phyloP scores from a whole-genome alignment of 2,329 filamentous ascomycete genomes.

The Aspergillus ustus region DNA sequence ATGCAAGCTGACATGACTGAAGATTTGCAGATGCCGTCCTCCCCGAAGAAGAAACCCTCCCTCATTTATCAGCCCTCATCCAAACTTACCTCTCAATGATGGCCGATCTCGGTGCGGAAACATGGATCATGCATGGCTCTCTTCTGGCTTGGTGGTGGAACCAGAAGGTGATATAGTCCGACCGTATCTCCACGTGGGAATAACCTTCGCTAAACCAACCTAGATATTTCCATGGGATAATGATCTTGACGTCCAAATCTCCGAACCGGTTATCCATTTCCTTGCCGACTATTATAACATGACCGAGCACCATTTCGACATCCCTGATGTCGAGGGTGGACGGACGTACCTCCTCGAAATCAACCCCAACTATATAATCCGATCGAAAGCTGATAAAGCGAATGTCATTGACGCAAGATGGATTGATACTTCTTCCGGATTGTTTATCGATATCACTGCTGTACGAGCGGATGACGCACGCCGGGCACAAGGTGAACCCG shows the following conservation, averaged over 20 bases:
- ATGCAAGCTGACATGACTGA: slow-evolving; percentile 21
- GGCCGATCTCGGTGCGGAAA: slow-evolving; percentile 60
- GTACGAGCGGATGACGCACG: slow-evolving; percentile 53
- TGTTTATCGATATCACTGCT: slow-evolving; percentile 67
- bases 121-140: slow-evolving; percentile 68
- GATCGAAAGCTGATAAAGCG: slow-evolving; percentile 49
- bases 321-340: slow-evolving; percentile 40
- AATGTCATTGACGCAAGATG: slow-evolving; percentile 66
- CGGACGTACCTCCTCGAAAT: slow-evolving; percentile 62
- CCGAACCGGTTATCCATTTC: slow-evolving; percentile 59
- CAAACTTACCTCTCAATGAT: slow-evolving; percentile 62
- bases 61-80: slow-evolving; percentile 57
- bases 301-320: slow-evolving; percentile 58
- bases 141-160: slow-evolving; percentile 69
- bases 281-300: slow-evolving; percentile 66
- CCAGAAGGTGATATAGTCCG: slow-evolving; percentile 43
- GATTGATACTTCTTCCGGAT: slow-evolving; percentile 63
- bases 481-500: slow-evolving; percentile 43
- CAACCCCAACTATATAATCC: slow-evolving; percentile 59
- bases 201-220: background rate
- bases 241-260: slow-evolving; percentile 64
- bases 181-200: slow-evolving; percentile 9
- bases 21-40: slow-evolving; percentile 56
- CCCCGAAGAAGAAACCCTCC: slow-evolving; percentile 51
- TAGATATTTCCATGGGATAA: slow-evolving; percentile 65